Evolutionary conservation across 2,329 filamentous ascomycete species (phyloP).

Genomic region (Arthrobotrys sphaeroides): DNA sequence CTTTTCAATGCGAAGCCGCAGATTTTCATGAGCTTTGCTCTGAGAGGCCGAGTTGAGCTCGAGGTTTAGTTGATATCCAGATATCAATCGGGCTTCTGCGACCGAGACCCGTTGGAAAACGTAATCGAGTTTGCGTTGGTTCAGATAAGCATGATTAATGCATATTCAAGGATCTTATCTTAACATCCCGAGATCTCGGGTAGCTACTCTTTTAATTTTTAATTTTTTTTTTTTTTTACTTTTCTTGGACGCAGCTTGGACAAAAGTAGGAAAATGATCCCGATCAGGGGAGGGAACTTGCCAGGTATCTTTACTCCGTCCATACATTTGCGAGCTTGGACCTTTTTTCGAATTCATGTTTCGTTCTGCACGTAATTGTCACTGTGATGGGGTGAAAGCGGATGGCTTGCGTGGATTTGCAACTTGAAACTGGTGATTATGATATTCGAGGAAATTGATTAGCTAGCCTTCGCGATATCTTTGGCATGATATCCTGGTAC

Average conservation of each 20-base stretch:
- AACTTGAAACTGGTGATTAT: neutral
- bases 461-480: neutral
- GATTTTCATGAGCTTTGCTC: neutral
- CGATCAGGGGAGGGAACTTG: slow-evolving; percentile 3
- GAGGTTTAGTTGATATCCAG: neutral
- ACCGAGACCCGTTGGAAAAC: slow-evolving; percentile 23
- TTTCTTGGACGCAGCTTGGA: neutral
- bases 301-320: slow-evolving; percentile 21
- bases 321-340: slow-evolving; percentile 9
- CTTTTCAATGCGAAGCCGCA: neutral
- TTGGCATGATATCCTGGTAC: slow-evolving; percentile 17
- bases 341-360: no score
- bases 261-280: slow-evolving; percentile 16
- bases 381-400: neutral
- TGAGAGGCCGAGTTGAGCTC: neutral
- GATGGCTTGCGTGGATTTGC: slow-evolving; percentile 1
- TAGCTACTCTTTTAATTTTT: no score
- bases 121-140: slow-evolving; percentile 42
- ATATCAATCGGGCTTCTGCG: slow-evolving; percentile 27
- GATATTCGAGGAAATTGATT: no score
- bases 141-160: slow-evolving; percentile 38
- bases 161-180: slow-evolving; percentile 19
- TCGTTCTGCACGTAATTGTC: slow-evolving; percentile 18
- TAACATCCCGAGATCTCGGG: slow-evolving; percentile 3
- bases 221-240: neutral